phyloP scores from a whole-genome alignment of 331 rosid genomes.

The Quercus tomentella region DNA sequence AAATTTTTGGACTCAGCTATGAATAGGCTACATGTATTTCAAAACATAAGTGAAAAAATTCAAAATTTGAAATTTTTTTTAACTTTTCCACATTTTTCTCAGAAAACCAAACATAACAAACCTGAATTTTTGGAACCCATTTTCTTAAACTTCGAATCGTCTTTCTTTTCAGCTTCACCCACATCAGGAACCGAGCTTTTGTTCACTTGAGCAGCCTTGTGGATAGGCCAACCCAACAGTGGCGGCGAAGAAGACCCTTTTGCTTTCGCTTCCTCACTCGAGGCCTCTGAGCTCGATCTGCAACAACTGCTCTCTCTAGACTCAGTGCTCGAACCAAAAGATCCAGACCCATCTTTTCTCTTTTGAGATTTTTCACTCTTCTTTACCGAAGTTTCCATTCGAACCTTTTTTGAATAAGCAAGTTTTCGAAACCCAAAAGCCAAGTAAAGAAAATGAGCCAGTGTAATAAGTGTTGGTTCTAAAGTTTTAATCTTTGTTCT shows the following conservation, averaged over 20 bases:
- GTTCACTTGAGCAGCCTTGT: slow-evolving; percentile 58
- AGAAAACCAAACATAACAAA: slow-evolving; percentile 21
- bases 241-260: slow-evolving; percentile 50
- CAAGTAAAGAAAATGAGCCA: slow-evolving; percentile 25
- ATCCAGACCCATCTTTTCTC: slow-evolving; percentile 34
- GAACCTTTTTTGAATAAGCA: slow-evolving; percentile 15
- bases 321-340: slow-evolving; percentile 47
- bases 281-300: slow-evolving; percentile 48
- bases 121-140: slow-evolving; percentile 55
- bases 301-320: slow-evolving; percentile 52
- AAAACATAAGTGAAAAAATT: neutral
- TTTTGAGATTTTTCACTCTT: slow-evolving; percentile 40
- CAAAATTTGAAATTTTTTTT: neutral
- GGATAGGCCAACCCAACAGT: slow-evolving; percentile 72
- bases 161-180: slow-evolving; percentile 34
- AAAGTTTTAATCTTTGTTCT: neutral
- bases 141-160: slow-evolving; percentile 29
- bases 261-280: slow-evolving; percentile 33
- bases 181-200: slow-evolving; percentile 43
- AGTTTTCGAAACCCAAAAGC: slow-evolving; percentile 25
- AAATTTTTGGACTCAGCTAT: no score
- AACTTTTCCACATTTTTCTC: neutral
- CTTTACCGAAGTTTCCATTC: slow-evolving; percentile 64
- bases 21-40: neutral
- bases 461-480: neutral